Conservation (phyloP, 2,329 filamentous ascomycete species). For the Penicillium aurantiogriseum region DNA sequence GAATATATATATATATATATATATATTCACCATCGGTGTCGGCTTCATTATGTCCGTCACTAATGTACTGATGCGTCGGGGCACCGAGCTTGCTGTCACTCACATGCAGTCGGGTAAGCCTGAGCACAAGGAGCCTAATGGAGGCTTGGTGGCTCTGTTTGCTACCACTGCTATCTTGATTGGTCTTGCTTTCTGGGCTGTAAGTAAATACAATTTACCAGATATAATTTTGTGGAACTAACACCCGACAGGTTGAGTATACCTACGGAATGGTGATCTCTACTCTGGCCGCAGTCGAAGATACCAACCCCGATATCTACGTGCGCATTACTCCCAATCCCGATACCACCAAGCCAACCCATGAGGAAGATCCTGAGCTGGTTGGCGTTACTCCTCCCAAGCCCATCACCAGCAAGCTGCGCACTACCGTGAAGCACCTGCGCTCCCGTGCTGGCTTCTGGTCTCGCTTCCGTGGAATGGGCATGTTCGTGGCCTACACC, state of each 20-base stretch:
- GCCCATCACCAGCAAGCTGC: constrained; percentile 62
- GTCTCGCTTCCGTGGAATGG: constrained; percentile 68
- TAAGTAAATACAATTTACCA: constrained; percentile 20
- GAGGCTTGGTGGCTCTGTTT: constrained; percentile 29
- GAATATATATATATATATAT: background rate
- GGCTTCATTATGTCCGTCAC: constrained; percentile 27
- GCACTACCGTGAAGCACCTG: constrained; percentile 60
- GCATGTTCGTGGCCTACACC: constrained; percentile 49
- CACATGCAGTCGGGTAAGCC: constrained; percentile 24
- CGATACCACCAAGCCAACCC: constrained; percentile 32
- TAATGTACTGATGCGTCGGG: constrained; percentile 37
- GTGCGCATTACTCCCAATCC: constrained; percentile 49
- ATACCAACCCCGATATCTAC: constrained; percentile 54
- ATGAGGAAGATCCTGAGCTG: constrained; percentile 44
- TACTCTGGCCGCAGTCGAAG: constrained; percentile 64
- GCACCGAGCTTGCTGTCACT: constrained; percentile 33
- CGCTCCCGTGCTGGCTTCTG: constrained; percentile 61
- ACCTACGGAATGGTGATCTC: constrained; percentile 60
- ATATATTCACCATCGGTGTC: background rate
- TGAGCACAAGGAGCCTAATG: constrained; percentile 21
- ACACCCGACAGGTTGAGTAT: constrained; percentile 50
- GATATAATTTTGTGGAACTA: background rate
- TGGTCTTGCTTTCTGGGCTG: constrained; percentile 24
- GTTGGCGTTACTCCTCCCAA: constrained; percentile 50
- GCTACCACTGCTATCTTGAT: constrained; percentile 29